A percentile compares a stretch with the other conserved stretches of the same genome.
These are phyloP conservation scores for Termitomyces sp. DNA, from an alignment of 768 basidiomycete species.

Conservation along the genomic window DNA sequence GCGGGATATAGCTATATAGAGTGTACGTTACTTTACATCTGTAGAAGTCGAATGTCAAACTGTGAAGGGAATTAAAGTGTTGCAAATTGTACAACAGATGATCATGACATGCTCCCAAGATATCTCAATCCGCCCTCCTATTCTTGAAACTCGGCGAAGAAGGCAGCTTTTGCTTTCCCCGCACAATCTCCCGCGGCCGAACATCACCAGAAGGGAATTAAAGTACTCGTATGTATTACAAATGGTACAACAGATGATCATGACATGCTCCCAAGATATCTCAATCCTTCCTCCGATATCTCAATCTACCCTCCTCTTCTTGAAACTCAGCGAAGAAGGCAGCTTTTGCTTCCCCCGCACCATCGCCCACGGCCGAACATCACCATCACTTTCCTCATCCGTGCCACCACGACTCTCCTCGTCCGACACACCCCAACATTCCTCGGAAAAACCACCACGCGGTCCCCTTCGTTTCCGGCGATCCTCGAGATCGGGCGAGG, in stretches of 20 bases:
- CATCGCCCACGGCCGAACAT: neutral
- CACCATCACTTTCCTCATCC: neutral
- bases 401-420: neutral
- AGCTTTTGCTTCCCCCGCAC: constrained; percentile 5
- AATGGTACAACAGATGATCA: too few relatives aligned
- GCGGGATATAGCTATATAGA: constrained; percentile 2
- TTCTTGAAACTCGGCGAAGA: neutral
- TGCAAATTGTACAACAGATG: too few relatives aligned
- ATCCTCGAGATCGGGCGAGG: too few relatives aligned
- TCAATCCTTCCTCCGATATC: neutral
- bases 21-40: constrained; percentile 10
- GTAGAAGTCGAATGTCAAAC: constrained; percentile 9
- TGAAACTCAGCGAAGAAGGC: neutral
- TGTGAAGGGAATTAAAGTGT: too few relatives aligned
- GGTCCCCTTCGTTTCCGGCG: too few relatives aligned
- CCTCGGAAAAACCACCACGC: too few relatives aligned
- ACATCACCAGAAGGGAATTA: neutral
- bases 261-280: too few relatives aligned
- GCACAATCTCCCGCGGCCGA: neutral
- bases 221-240: too few relatives aligned
- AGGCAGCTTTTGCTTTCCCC: constrained; percentile 1
- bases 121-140: neutral
- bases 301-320: neutral
- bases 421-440: neutral
- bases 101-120: too few relatives aligned